Evolutionary conservation across 371 early-diverging fungal species (phyloP), one percentile per base, ranked within the genome.

Genomic region (Caulochytrium protostelioides): DNA sequence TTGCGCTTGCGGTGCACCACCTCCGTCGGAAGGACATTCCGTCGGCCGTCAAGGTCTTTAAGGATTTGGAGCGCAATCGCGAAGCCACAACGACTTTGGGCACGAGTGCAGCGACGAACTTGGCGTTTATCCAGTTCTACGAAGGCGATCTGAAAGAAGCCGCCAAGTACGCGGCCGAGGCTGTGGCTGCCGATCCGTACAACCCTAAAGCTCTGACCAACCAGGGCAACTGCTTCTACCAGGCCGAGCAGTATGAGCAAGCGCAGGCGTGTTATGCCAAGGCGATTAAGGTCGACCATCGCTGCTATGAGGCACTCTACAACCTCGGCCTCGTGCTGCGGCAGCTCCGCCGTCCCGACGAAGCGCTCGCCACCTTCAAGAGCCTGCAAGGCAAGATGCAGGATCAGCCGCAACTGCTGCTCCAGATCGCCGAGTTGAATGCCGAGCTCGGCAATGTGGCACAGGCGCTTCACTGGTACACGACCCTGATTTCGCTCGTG

Each of bases 261-360:
- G 67, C 67, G 7, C 44, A 44, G 22, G 54, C 54, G 7, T 37
- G 40, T 13, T 67, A 59, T 34, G 44, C 47, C 22, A 59, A 59
- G 35, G 67, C 62, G 14, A 36, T 62, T 15, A 43, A 46, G 14
- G 52, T 59, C 0, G 67, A 67, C 30, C 58, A 62, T 6, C 35
- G 52, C 10, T 64, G 67, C 41, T 50, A 57, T 3, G 67, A 67
- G 30, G 62, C 64, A 13, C 55, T 59, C 48, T 67, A 53, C 44
- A 67, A 67, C 30, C 34, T 62, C 1, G 59, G 62, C 5, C 38
- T 65, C 8, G 54, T 45, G 2, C 34, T 48, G 34, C 62, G 62
- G 39, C n/a, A 38, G 28, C n/a, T 49, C 17, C 49, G 48, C 9
- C 18, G 35, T 10, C 46, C 45, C 23, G 20, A 23, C 1, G 64